Conservation (phyloP, 495 filamentous ascomycete genomes). For the Jackrogersella multiformis region DNA sequence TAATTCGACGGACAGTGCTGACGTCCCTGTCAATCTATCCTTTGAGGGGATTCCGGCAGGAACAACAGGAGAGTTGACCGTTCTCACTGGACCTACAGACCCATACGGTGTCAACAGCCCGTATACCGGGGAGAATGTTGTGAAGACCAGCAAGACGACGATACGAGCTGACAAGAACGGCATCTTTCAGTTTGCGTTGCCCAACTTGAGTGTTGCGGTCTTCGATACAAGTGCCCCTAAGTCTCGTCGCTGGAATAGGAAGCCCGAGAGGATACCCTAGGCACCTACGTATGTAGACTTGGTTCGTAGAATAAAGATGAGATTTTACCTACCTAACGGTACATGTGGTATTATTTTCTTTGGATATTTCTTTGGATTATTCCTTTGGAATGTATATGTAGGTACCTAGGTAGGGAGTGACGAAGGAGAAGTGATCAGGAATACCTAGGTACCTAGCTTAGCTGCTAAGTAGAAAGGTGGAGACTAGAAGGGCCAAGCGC, state of each 20-base stretch:
- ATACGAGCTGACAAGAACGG: constrained; percentile 57
- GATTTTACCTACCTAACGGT: neutral
- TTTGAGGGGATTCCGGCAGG: constrained; percentile 64
- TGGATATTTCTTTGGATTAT: no score
- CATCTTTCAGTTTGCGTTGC: constrained; percentile 59
- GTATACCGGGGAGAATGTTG: constrained; percentile 47
- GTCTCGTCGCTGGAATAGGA: constrained; percentile 16
- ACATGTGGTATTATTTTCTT: no score
- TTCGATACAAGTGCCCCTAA: constrained; percentile 46
- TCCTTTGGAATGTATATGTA: no score
- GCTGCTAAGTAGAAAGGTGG: no score
- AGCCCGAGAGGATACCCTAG: neutral
- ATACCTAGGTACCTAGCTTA: no score
- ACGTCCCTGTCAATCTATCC: constrained; percentile 58
- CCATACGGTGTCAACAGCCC: constrained; percentile 53
- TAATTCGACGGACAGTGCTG: constrained; percentile 61
- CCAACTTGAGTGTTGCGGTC: constrained; percentile 63
- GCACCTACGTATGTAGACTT: no score
- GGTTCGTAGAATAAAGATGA: neutral
- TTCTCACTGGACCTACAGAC: constrained; percentile 64
- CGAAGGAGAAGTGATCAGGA: no score
- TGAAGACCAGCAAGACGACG: constrained; percentile 53
- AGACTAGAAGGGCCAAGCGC: no score
- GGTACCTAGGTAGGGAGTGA: no score
- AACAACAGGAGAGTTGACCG: constrained; percentile 62